phyloP scores from a whole-genome alignment of 2,329 filamentous ascomycete species.

The Colletotrichum aenigma region DNA sequence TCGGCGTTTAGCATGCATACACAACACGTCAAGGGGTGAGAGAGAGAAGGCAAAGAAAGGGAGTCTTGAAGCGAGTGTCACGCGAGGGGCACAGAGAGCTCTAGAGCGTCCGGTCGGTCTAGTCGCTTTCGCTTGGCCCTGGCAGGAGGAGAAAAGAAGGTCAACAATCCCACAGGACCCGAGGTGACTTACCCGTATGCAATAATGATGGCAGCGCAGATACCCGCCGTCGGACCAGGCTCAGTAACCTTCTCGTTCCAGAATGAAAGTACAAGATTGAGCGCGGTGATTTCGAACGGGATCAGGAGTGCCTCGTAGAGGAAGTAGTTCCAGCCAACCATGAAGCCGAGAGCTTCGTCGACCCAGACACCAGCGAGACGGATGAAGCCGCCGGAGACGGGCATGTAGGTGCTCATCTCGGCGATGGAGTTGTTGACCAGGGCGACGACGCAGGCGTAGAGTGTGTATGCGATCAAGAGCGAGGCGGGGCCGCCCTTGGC shows the following conservation, averaged over 20 bases:
- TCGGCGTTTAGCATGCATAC: constrained; percentile 18
- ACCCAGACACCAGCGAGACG: constrained; percentile 42
- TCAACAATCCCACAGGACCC: neutral
- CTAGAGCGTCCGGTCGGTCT: neutral
- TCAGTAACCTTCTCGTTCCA: constrained; percentile 23
- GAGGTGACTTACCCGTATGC: constrained; percentile 11
- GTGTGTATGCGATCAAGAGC: constrained; percentile 15
- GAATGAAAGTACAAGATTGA: constrained; percentile 26
- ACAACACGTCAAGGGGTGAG: neutral
- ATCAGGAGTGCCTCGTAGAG: constrained; percentile 49
- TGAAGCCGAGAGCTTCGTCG: constrained; percentile 60
- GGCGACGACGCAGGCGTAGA: constrained; percentile 34
- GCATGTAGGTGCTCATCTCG: constrained; percentile 37
- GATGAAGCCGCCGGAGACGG: constrained; percentile 19
- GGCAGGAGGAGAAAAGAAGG: neutral
- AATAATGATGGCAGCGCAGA: constrained; percentile 24
- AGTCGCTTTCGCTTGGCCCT: neutral
- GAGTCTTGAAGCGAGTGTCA: neutral
- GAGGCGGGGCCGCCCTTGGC: constrained; percentile 18
- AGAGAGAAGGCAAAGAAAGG: neutral
- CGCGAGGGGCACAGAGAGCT: constrained; percentile 3
- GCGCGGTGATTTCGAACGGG: constrained; percentile 30
- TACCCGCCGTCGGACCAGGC: constrained; percentile 23
- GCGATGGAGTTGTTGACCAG: constrained; percentile 41
- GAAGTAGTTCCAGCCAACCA: constrained; percentile 66